Evolutionary conservation across 2,329 filamentous ascomycete genomes (phyloP).

Genomic region (Diaporthe citrichinensis): DNA sequence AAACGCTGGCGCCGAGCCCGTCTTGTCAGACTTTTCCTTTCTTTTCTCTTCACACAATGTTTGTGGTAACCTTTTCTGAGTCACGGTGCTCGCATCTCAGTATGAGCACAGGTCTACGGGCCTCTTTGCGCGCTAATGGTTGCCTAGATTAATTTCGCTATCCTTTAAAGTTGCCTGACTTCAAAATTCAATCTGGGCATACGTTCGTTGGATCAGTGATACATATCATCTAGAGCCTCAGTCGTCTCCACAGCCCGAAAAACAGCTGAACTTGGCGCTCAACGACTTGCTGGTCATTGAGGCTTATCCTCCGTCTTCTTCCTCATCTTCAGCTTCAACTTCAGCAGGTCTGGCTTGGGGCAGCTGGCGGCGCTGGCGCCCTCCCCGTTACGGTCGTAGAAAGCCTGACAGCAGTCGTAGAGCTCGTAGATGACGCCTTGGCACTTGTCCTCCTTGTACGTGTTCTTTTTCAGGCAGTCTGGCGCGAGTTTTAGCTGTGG

Average conservation of each 20-base stretch:
- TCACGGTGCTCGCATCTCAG: slow-evolving; percentile 92
- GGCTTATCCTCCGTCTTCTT: slow-evolving; percentile 45
- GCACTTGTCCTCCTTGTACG: slow-evolving; percentile 89
- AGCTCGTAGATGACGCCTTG: slow-evolving; percentile 83
- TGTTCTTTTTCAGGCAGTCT: slow-evolving; percentile 89
- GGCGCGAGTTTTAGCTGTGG: slow-evolving; percentile 35
- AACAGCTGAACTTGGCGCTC: neutral
- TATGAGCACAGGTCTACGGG: slow-evolving; percentile 92
- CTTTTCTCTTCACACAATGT: slow-evolving; percentile 75
- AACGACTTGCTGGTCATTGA: slow-evolving; percentile 26
- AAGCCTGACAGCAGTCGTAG: slow-evolving; percentile 93
- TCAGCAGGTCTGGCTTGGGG: slow-evolving; percentile 84
- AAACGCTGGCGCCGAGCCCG: slow-evolving; percentile 33
- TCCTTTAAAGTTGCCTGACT: slow-evolving; percentile 78
- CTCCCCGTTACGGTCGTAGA: slow-evolving; percentile 86
- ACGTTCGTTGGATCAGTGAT: slow-evolving; percentile 55
- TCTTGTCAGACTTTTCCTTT: slow-evolving; percentile 53
- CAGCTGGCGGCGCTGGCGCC: slow-evolving; percentile 84
- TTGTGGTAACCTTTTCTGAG: slow-evolving; percentile 94
- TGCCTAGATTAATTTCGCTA: slow-evolving; percentile 88
- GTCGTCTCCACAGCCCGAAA: neutral
- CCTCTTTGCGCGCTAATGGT: slow-evolving; percentile 97
- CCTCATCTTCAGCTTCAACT: slow-evolving; percentile 87
- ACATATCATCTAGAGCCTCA: slow-evolving; percentile 47
- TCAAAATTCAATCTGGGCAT: slow-evolving; percentile 56